phyloP scores from a whole-genome alignment of 139 green algal species.

The Marvania coccoides region DNA sequence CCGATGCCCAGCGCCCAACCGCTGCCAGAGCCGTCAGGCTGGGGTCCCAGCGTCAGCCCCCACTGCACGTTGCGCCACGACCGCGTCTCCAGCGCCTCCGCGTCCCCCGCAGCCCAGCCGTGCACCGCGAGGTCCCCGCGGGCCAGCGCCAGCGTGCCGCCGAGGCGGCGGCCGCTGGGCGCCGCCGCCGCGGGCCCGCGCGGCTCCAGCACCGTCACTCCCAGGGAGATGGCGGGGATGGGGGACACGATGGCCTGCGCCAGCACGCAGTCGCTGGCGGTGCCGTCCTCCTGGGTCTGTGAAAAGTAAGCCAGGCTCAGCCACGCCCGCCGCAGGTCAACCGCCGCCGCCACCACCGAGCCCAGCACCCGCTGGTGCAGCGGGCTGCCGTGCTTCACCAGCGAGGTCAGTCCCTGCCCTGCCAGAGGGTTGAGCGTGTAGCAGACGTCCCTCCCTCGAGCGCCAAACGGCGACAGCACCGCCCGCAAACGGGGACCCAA shows the following conservation, averaged over 20 bases:
- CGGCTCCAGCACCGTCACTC: conserved; percentile 6
- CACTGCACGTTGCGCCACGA: background rate
- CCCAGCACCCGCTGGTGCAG: conserved; percentile 17
- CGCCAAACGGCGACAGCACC: conserved; percentile 35
- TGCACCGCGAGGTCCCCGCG: conserved; percentile 8
- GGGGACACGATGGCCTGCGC: conserved; percentile 8
- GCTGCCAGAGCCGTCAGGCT: conserved; percentile 21
- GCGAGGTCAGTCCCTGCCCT: conserved; percentile 13
- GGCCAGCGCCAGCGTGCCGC: conserved; percentile 10
- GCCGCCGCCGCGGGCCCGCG: background rate
- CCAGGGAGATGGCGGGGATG: background rate
- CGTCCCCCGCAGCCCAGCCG: conserved; percentile 9
- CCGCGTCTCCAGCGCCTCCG: background rate
- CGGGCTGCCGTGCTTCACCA: conserved; percentile 14
- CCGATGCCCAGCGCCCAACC: conserved; percentile 19
- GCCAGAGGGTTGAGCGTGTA: conserved; percentile 33
- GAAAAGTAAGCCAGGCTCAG: conserved; percentile 8
- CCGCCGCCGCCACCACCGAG: conserved; percentile 5
- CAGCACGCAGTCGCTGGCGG: background rate
- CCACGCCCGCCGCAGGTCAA: conserved; percentile 14
- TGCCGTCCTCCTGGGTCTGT: background rate
- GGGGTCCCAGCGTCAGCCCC: conserved; percentile 10
- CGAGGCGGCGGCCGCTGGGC: background rate
- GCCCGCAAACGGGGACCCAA: conserved; percentile 7
- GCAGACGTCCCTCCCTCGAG: conserved; percentile 11